A percentile compares a stretch with the other conserved stretches of the same genome.
These are phyloP conservation scores for Debaryomyces sp. DNA, from an alignment of 1,139 yeast species.

Conservation along the genomic window DNA sequence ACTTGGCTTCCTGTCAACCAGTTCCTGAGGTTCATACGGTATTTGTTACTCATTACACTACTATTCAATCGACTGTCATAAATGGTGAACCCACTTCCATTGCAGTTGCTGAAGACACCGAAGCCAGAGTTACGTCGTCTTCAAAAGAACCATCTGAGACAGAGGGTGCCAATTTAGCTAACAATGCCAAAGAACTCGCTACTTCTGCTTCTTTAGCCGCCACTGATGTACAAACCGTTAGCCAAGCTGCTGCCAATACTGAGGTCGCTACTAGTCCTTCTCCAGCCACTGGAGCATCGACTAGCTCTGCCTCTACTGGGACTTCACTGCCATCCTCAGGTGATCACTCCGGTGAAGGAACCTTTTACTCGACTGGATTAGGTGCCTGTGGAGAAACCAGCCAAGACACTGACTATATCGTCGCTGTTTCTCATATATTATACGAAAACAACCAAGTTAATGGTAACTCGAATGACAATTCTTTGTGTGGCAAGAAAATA, in stretches of 20 bases:
- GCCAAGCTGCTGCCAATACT: constrained; percentile 11
- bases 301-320: constrained; percentile 22
- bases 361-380: constrained; percentile 58
- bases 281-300: constrained; percentile 15
- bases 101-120: constrained; percentile 14
- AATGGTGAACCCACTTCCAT: constrained; percentile 13
- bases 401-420: constrained; percentile 51
- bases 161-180: constrained; percentile 13
- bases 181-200: not conserved
- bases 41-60: constrained; percentile 19
- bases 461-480: constrained; percentile 45
- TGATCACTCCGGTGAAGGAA: constrained; percentile 52
- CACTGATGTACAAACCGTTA: not conserved
- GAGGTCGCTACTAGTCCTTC: constrained; percentile 14
- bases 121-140: constrained; percentile 15
- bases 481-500: constrained; percentile 47
- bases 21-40: constrained; percentile 24
- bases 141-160: constrained; percentile 20
- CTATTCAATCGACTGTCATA: constrained; percentile 18
- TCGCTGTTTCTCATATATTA: constrained; percentile 41
- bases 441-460: constrained; percentile 33
- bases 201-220: not conserved
- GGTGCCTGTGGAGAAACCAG: constrained; percentile 63
- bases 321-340: constrained; percentile 19
- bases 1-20: constrained; percentile 23